Evolutionary conservation across 163 green algal genomes (phyloP), one percentile per base, ranked within the genome.

Genomic region (Coccomyxa subellipsoidea): DNA sequence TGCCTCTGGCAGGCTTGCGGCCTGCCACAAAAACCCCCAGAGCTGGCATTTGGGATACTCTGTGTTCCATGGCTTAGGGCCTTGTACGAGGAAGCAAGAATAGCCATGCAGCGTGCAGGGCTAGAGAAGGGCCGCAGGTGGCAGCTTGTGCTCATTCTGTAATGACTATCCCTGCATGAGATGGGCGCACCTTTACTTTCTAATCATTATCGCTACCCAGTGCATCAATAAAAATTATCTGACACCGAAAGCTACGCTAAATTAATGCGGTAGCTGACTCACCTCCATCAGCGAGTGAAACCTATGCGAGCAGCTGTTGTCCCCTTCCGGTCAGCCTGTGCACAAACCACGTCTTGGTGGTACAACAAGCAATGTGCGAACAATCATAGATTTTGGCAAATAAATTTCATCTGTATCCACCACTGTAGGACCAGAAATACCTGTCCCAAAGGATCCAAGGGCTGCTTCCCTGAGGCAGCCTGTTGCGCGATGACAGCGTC

Each of bases 241-340:
- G n/a, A n/a, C n/a, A n/a, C n/a, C n/a, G n/a, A n/a, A n/a, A n/a
- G n/a, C n/a, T n/a, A n/a, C n/a, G n/a, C n/a, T n/a, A n/a, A n/a
- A n/a, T n/a, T n/a, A n/a, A n/a, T n/a, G n/a, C n/a, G n/a, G n/a
- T n/a, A n/a, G n/a, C n/a, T n/a, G n/a, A 15, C 47, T 54, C 8
- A 75, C 81, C 72, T 72, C 66, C 78, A 73, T 80, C 36, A 84
- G 10, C 31, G 37, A 37, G 59, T 81, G 27, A 90, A 72, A 12
- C 87, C 87, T 78, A 90, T 90, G 32, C 87, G 80, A 72, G 83
- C 70, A 37, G 83, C 83, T 34, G 69, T 66, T 2, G 80, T 87
- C 21, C 54, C 47, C 77, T 90, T 90, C 77, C 85, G 88, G 23
- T 71, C 38, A 38, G 29, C 78, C 78, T 82, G 54, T 36, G 53